These are phyloP conservation scores for Gossypioides kirkii DNA, from an alignment of 345 rosid genomes.

Conservation along the genomic window DNA sequence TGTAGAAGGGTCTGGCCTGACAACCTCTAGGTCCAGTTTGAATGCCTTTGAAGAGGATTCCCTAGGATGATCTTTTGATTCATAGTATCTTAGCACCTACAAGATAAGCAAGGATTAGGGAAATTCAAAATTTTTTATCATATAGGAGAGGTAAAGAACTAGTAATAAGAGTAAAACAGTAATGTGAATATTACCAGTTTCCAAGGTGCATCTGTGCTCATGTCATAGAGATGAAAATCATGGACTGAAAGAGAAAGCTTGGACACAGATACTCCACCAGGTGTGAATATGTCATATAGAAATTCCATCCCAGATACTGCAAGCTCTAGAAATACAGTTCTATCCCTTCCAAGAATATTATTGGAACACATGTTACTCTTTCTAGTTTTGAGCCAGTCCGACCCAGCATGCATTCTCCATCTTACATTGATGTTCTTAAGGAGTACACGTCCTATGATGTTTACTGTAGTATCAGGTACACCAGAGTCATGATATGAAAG, in stretches of 20 bases:
- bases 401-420: slow-evolving; percentile 86
- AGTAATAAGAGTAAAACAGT: background rate
- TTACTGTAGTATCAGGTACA: slow-evolving; percentile 33
- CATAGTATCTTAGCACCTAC: slow-evolving; percentile 71
- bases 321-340: slow-evolving; percentile 59
- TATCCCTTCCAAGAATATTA: slow-evolving; percentile 46
- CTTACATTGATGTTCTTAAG: slow-evolving; percentile 53
- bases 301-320: slow-evolving; percentile 54
- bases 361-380: slow-evolving; percentile 25
- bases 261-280: slow-evolving; percentile 55
- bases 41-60: slow-evolving; percentile 77
- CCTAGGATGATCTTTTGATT: slow-evolving; percentile 85
- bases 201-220: slow-evolving; percentile 75
- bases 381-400: slow-evolving; percentile 55
- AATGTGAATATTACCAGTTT: slow-evolving; percentile 49
- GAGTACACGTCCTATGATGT: slow-evolving; percentile 52
- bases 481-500: slow-evolving; percentile 24
- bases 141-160: slow-evolving; percentile 5
- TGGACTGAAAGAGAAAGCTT: slow-evolving; percentile 59
- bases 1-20: slow-evolving; percentile 75
- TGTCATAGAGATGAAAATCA: slow-evolving; percentile 73
- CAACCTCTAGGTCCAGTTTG: slow-evolving; percentile 76
- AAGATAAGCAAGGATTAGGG: slow-evolving; percentile 20
- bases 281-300: slow-evolving; percentile 57
- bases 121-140: slow-evolving; percentile 2